phyloP scores from a whole-genome alignment of 352 stramenopile species.

The Pilasporangium apinafurcum region DNA sequence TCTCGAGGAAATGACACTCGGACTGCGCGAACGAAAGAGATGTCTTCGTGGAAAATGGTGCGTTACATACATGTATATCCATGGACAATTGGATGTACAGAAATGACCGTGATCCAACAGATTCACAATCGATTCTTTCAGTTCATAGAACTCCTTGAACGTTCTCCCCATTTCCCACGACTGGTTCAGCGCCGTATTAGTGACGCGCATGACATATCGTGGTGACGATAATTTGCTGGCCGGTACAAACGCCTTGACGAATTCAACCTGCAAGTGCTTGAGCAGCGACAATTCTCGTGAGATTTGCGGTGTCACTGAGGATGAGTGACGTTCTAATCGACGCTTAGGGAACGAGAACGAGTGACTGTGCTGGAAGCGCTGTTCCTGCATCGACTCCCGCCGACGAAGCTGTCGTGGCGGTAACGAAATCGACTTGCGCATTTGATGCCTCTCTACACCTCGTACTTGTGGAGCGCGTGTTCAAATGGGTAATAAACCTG shows the following conservation, averaged over 20 bases:
- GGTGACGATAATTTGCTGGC: slow-evolving; percentile 60
- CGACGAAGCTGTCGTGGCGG: slow-evolving; percentile 20
- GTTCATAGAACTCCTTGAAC: slow-evolving; percentile 74
- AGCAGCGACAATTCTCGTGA: slow-evolving; percentile 66
- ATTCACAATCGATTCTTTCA: slow-evolving; percentile 55
- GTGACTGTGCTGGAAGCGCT: slow-evolving; percentile 10
- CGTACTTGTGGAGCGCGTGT: too few relatives aligned
- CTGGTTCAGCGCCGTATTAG: slow-evolving; percentile 52
- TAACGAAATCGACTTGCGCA: slow-evolving; percentile 38
- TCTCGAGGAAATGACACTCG: slow-evolving; percentile 52
- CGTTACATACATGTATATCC: slow-evolving; percentile 76
- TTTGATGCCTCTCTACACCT: too few relatives aligned
- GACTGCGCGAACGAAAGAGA: slow-evolving; percentile 63
- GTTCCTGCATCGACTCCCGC: slow-evolving; percentile 34
- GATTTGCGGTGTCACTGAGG: slow-evolving; percentile 18
- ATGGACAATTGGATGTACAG: slow-evolving; percentile 75
- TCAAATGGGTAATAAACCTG: too few relatives aligned
- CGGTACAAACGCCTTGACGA: slow-evolving; percentile 71
- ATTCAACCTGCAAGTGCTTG: slow-evolving; percentile 71
- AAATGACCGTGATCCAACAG: slow-evolving; percentile 75
- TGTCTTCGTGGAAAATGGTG: slow-evolving; percentile 74
- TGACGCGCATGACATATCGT: slow-evolving; percentile 77
- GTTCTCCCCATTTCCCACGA: slow-evolving; percentile 78
- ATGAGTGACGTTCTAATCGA: slow-evolving; percentile 51
- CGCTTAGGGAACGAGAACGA: slow-evolving; percentile 42